phyloP scores from a whole-genome alignment of 371 early-diverging fungal species.

The Mortierella sp. region DNA sequence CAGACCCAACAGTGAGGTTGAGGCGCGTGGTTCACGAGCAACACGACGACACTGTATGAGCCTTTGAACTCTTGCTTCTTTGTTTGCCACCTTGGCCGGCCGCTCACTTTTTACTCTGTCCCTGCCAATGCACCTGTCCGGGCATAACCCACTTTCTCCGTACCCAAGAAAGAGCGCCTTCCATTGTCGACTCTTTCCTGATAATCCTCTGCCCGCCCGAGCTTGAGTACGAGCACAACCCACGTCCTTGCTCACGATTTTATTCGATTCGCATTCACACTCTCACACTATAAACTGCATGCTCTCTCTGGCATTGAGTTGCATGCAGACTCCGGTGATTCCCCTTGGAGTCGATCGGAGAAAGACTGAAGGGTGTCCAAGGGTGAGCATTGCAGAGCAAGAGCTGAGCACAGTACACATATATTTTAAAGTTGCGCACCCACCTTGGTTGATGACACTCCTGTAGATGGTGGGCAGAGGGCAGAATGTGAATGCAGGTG shows the following conservation, averaged over 20 bases:
- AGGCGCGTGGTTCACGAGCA: background rate
- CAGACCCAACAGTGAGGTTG: background rate
- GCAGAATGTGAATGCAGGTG: background rate
- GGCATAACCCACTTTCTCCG: background rate
- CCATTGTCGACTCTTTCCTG: background rate
- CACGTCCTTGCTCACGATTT: background rate
- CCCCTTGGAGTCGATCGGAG: background rate
- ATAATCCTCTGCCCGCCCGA: background rate
- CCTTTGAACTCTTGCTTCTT: background rate
- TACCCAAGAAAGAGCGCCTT: background rate
- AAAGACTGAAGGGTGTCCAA: constrained; percentile 2
- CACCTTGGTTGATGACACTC: constrained; percentile 7
- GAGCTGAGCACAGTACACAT: background rate
- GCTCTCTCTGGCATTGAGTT: background rate
- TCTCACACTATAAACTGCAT: background rate
- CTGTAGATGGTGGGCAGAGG: background rate
- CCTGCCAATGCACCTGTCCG: background rate
- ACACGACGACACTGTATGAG: background rate
- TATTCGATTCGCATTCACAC: background rate
- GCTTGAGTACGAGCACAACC: background rate
- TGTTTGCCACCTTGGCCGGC: background rate
- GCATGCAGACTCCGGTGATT: background rate
- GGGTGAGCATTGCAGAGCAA: background rate
- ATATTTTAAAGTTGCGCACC: constrained; percentile 9
- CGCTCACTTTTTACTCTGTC: background rate